Conservation (phyloP, 345 rosid genomes). For the Gynandropsis gynandra region DNA sequence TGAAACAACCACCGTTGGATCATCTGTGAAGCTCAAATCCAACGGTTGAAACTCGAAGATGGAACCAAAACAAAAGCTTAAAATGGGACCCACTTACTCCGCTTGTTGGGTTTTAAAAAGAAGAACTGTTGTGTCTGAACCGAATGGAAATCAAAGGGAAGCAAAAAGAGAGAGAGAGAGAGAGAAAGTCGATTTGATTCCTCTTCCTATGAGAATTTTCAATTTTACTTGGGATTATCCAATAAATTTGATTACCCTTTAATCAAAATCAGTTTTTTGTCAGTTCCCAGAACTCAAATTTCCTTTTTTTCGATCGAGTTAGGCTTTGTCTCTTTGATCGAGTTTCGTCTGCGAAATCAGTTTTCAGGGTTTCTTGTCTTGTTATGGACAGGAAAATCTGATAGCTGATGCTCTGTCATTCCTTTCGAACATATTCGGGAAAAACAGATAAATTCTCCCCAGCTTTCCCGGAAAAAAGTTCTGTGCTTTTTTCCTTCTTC, state of each 20-base stretch:
- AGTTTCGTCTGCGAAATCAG: not conserved
- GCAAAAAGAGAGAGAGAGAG: constrained; percentile 19
- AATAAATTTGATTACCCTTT: constrained; percentile 29
- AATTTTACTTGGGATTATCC: constrained; percentile 23
- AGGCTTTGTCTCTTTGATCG: not conserved
- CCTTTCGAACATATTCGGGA: not conserved
- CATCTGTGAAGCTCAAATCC: constrained; percentile 7
- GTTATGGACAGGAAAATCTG: constrained; percentile 6
- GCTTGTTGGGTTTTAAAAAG: constrained; percentile 14
- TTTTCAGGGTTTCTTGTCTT: constrained; percentile 12
- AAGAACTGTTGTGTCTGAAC: constrained; percentile 23
- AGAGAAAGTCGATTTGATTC: constrained; percentile 20
- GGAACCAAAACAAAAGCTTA: not conserved
- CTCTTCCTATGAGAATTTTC: constrained; percentile 24
- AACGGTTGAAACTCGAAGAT: constrained; percentile 14
- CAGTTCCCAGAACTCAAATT: constrained; percentile 40
- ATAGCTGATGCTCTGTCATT: constrained; percentile 11
- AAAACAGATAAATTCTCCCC: constrained; percentile 21
- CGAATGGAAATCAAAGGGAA: constrained; percentile 4
- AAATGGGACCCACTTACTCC: constrained; percentile 23
- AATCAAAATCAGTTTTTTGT: constrained; percentile 27
- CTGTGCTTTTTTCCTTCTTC: not conserved
- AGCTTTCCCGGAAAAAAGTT: constrained; percentile 15
- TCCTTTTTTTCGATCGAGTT: constrained; percentile 19
- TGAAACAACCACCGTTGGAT: constrained; percentile 17